phyloP scores from a whole-genome alignment of 257 asterid genomes.

The Craterostigma plantagineum region DNA sequence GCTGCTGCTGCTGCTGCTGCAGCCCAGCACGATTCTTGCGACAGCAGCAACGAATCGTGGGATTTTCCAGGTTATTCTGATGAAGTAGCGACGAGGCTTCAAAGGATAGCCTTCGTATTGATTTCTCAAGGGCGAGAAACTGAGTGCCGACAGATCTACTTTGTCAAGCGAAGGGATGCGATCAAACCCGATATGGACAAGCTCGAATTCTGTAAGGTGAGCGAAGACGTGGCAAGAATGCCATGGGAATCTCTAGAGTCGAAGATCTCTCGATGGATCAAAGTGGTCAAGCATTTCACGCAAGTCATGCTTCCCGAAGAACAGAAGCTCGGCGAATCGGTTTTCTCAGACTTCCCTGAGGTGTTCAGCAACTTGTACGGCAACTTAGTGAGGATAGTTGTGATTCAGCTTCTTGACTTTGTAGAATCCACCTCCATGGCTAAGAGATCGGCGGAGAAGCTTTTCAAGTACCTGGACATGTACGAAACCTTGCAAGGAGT shows the following conservation, averaged over 20 bases:
- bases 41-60: too few species aligned
- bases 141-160: too few species aligned
- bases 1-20: too few species aligned
- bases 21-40: too few species aligned
- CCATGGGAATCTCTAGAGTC: constrained; percentile 50
- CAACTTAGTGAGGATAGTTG: constrained; percentile 41
- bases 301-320: constrained; percentile 39
- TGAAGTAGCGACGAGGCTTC: too few species aligned
- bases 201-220: too few species aligned
- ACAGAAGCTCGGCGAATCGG: constrained; percentile 24
- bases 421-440: constrained; percentile 63
- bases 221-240: constrained; percentile 44
- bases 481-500: constrained; percentile 40
- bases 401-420: constrained; percentile 62
- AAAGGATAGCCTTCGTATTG: too few species aligned
- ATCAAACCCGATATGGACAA: too few species aligned
- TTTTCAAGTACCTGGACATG: constrained; percentile 62
- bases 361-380: constrained; percentile 18
- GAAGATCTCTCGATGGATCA: constrained; percentile 60
- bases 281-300: constrained; percentile 29
- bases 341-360: constrained; percentile 27
- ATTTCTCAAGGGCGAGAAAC: too few species aligned
- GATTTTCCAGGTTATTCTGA: too few species aligned
- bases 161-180: too few species aligned
- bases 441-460: constrained; percentile 58